Evolutionary conservation across 345 rosid species (phyloP).

Genomic region (Diplotaxis tenuifolia): DNA sequence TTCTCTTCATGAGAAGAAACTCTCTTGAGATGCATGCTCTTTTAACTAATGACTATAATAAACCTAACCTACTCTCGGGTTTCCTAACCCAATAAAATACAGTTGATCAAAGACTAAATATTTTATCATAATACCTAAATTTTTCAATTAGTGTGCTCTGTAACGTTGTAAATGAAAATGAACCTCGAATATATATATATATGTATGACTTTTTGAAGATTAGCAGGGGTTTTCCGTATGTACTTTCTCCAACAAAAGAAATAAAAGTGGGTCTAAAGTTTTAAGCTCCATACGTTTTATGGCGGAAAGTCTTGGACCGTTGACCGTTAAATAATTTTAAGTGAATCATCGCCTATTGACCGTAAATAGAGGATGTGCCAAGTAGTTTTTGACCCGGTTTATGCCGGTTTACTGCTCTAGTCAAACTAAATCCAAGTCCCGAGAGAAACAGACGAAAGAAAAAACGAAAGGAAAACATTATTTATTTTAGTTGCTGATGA

Average conservation of each 20-base stretch:
- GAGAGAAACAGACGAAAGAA: no score
- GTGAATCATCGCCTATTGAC: neutral
- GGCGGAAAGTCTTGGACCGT: neutral
- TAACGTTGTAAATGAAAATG: neutral
- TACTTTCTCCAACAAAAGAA: neutral
- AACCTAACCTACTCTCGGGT: neutral
- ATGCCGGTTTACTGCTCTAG: no score
- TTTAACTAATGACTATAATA: neutral
- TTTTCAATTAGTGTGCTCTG: no score
- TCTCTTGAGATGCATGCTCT: conserved; percentile 79
- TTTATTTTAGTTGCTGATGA: no score
- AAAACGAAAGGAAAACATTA: no score
- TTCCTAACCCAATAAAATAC: neutral
- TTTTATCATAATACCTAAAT: neutral
- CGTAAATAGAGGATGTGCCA: neutral
- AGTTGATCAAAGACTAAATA: neutral
- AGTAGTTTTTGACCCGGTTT: neutral
- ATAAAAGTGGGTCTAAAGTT: neutral
- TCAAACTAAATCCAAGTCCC: no score
- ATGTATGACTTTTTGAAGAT: neutral
- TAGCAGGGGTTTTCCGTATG: neutral
- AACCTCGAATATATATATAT: neutral
- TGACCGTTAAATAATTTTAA: neutral
- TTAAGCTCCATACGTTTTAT: neutral
- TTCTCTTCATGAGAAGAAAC: conserved; percentile 77